A percentile compares a stretch with the other conserved stretches of the same genome.
Evolutionary conservation across 164 flowering plant genomes (phyloP).

Genomic region (Macadamia integrifolia): DNA sequence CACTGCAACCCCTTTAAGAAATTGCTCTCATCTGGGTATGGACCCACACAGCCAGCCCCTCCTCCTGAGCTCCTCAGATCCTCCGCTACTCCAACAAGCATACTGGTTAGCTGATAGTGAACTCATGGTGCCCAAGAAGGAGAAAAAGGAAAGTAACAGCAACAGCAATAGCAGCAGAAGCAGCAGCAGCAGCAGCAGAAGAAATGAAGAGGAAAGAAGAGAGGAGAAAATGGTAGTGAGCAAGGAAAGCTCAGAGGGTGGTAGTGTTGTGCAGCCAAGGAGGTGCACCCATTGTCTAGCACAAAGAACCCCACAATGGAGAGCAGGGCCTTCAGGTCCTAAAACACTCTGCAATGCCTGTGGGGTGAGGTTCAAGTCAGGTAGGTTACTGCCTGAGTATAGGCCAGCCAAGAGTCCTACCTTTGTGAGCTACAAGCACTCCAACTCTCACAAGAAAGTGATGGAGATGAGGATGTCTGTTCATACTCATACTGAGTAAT

Average conservation of each 20-base stretch:
- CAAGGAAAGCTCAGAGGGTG: conserved; percentile 11
- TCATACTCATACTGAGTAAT: background rate
- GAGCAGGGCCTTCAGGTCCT: conserved; percentile 72
- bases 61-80: conserved; percentile 25
- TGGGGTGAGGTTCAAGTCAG: conserved; percentile 72
- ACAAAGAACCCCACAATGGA: conserved; percentile 72
- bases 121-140: conserved; percentile 38
- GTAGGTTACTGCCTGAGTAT: conserved; percentile 70
- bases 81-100: conserved; percentile 49
- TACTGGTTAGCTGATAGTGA: conserved; percentile 65
- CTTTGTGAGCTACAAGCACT: conserved; percentile 60
- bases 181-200: conserved; percentile 4
- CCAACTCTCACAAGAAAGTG: conserved; percentile 69
- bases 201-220: background rate
- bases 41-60: conserved; percentile 16
- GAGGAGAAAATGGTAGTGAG: conserved; percentile 6
- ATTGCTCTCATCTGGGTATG: conserved; percentile 17
- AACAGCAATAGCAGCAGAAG: background rate
- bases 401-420: conserved; percentile 76
- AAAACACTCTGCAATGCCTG: conserved; percentile 76
- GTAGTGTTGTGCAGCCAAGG: conserved; percentile 29
- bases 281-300: conserved; percentile 65
- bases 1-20: conserved; percentile 12
- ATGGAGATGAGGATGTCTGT: conserved; percentile 57
- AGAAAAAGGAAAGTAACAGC: background rate